These are phyloP conservation scores for Filobasidium wieringae DNA, from an alignment of 768 basidiomycete species.

Conservation along the genomic window DNA sequence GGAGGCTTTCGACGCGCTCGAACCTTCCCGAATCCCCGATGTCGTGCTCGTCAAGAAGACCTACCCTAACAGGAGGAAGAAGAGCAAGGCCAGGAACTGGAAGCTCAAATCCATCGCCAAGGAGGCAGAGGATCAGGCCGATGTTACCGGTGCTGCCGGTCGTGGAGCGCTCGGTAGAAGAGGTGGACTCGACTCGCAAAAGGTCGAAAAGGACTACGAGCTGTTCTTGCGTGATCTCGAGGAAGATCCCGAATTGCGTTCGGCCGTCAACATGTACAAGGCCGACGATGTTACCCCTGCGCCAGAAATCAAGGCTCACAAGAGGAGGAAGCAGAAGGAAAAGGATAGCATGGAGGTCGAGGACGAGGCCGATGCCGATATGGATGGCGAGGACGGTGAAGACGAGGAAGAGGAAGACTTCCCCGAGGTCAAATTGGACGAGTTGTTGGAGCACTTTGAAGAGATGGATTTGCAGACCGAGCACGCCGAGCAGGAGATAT, in stretches of 20 bases:
- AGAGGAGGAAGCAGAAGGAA: slow-evolving; percentile 43
- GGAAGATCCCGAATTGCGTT: slow-evolving; percentile 84
- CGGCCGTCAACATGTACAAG: slow-evolving; percentile 77
- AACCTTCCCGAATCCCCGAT: slow-evolving; percentile 61
- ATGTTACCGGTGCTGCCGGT: slow-evolving; percentile 49
- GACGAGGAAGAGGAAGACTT: slow-evolving; percentile 68
- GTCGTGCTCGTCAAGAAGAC: slow-evolving; percentile 88
- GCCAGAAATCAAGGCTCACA: slow-evolving; percentile 13
- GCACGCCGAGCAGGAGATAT: neutral
- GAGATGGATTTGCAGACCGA: slow-evolving; percentile 58
- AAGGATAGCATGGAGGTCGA: slow-evolving; percentile 51
- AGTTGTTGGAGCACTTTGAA: slow-evolving; percentile 82
- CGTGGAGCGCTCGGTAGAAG: slow-evolving; percentile 78
- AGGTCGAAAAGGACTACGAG: slow-evolving; percentile 96
- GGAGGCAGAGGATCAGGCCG: slow-evolving; percentile 76
- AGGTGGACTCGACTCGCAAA: slow-evolving; percentile 79
- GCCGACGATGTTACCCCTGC: slow-evolving; percentile 46
- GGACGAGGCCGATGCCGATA: slow-evolving; percentile 19
- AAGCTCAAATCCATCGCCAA: slow-evolving; percentile 82
- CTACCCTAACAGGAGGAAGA: slow-evolving; percentile 87
- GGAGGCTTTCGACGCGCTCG: slow-evolving; percentile 61
- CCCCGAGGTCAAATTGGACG: slow-evolving; percentile 72
- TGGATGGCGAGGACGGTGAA: slow-evolving; percentile 40
- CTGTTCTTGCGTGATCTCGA: slow-evolving; percentile 84
- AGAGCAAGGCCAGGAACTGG: slow-evolving; percentile 74